Base-by-base conservation (phyloP, 2,329 filamentous ascomycete genomes). In the Pyrenochaeta sp. region DNA sequence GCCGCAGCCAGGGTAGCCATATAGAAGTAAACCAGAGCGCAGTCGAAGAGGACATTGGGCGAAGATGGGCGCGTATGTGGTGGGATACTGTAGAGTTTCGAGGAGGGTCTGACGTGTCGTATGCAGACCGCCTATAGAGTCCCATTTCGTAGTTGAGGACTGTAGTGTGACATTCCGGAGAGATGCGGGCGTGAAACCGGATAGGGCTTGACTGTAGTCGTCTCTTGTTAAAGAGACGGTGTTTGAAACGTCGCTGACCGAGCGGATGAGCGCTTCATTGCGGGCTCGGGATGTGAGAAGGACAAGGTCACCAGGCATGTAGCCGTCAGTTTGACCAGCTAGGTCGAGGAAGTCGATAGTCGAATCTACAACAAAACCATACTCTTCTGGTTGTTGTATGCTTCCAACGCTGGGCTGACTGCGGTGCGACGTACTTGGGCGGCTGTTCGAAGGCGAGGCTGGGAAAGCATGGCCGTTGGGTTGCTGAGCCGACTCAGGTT, bases 21-120 rank as follows among this genome's bases (percentile, higher is more conserved):
- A 99, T 0, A 99, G 85, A 3, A 99, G 84, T 1, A 99, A 84
- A 52, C 95, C 95, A 7, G 94, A 98, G 10, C 95, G 92, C 4
- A 99, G 84, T n/a, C 95, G 91, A 0, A 99, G 85, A 3, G 95
- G 95, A 68, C 95, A 99, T 72, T 96, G 91, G 3, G 93, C 93
- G 73, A 99, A 99, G 64, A 99, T 97, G 1, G 95, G 95, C 0
- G 95, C 95, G 74, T 99, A 99, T 58, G 95, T 97, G 1, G 96
- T 99, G 0, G 95, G 95, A 72, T 99, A 99, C 74, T 97, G 91
- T 3, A 99, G 82, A 0, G 95, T 99, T 78, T 99, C 95, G 8
- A 99, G 85, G 2, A 99, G 85, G n/a, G 92, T 92, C 68, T 93
- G 90, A 3, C 96, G 88, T 0, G 95, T 99, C 70, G 92, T 88